A percentile compares a stretch with the other conserved stretches of the same genome.
phyloP scores from a whole-genome alignment of 2,329 filamentous ascomycete genomes.

The Penicillium sp. region DNA sequence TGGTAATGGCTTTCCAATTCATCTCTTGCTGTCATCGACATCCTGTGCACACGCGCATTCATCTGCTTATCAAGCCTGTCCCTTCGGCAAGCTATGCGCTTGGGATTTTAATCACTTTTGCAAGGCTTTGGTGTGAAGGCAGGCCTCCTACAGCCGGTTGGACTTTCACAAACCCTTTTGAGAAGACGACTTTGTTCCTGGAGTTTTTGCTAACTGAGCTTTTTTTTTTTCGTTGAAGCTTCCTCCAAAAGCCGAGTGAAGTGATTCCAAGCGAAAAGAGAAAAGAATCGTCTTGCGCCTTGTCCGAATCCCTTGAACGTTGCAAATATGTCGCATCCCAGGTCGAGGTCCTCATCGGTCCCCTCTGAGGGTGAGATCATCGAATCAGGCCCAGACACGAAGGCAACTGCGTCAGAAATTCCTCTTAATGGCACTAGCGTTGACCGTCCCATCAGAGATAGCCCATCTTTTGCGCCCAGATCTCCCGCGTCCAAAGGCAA shows the following conservation, averaged over 20 bases:
- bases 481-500: constrained; percentile 48
- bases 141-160: constrained; percentile 42
- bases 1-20: constrained; percentile 13
- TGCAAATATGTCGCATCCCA: constrained; percentile 48
- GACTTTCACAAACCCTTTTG: constrained; percentile 41
- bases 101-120: constrained; percentile 19
- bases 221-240: constrained; percentile 27
- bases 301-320: constrained; percentile 5
- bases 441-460: constrained; percentile 88
- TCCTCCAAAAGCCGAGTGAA: constrained; percentile 24
- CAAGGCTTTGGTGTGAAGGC: constrained; percentile 34
- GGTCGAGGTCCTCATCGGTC: constrained; percentile 56
- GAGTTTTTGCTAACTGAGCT: constrained; percentile 41
- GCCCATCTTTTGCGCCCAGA: constrained; percentile 51
- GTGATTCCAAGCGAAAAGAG: neutral
- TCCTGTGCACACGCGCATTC: neutral
- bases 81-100: constrained; percentile 12
- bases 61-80: constrained; percentile 1
- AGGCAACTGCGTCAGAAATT: constrained; percentile 83
- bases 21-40: constrained; percentile 5
- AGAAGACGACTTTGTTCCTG: constrained; percentile 23
- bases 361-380: constrained; percentile 86
- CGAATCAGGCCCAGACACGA: constrained; percentile 68
- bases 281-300: neutral
- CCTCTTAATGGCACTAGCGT: constrained; percentile 74